A percentile compares a stretch with the other conserved stretches of the same genome.
phyloP scores from a whole-genome alignment of 2,329 filamentous ascomycete species.

The Aspergillus ustus region DNA sequence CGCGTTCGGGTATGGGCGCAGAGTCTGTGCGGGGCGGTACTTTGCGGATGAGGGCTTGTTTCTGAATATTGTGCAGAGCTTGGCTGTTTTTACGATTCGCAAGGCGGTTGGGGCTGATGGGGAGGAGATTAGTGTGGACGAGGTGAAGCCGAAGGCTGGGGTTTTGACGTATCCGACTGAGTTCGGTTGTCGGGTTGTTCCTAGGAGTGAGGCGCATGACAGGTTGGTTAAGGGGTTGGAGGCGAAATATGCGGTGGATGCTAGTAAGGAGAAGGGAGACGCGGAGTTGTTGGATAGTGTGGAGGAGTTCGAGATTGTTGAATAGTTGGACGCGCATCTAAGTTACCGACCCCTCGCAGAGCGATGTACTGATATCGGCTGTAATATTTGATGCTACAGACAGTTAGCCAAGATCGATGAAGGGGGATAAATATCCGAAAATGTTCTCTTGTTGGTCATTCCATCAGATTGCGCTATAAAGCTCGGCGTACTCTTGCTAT shows the following conservation, averaged over 20 bases:
- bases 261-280: slow-evolving; percentile 12
- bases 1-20: slow-evolving; percentile 46
- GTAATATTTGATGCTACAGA: too few species aligned
- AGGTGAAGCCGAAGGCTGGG: slow-evolving; percentile 41
- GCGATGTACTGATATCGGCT: too few species aligned
- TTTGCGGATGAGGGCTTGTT: slow-evolving; percentile 50
- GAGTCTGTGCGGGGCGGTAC: slow-evolving; percentile 49
- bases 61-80: slow-evolving; percentile 47
- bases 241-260: slow-evolving; percentile 43
- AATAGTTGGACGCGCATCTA: too few species aligned
- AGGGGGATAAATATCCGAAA: too few species aligned
- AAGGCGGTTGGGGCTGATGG: slow-evolving; percentile 43
- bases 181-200: slow-evolving; percentile 39
- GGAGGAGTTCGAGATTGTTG: not conserved
- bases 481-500: too few species aligned
- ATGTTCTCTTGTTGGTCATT: too few species aligned
- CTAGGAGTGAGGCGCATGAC: slow-evolving; percentile 39
- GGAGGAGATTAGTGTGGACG: slow-evolving; percentile 36
- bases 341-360: too few species aligned
- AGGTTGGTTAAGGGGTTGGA: slow-evolving; percentile 41
- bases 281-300: not conserved
- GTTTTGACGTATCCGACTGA: slow-evolving; percentile 43
- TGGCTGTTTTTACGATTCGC: slow-evolving; percentile 54
- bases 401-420: too few species aligned
- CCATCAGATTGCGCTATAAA: too few species aligned